Evolutionary conservation across 495 filamentous ascomycete species (phyloP), one percentile per base, ranked within the genome.

Genomic region (Trichoderma orchidacearum): DNA sequence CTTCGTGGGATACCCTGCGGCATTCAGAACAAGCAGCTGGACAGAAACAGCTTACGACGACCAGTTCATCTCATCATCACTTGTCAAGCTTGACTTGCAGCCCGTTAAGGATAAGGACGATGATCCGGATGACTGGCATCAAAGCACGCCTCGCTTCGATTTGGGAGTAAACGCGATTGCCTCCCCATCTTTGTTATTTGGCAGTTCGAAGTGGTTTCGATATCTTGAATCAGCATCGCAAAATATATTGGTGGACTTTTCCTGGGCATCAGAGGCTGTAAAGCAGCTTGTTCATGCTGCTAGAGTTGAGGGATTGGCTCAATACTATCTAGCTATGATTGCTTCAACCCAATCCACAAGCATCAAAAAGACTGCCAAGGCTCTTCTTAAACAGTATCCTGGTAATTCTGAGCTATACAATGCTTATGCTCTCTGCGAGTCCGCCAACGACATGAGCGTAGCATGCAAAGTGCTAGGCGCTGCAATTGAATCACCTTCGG

Each of bases 381-480:
- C 63, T 1, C 67, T 94, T 0, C 65, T 96, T 11, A 92, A 88
- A 62, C 74, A 75, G 53, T 76, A 82, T 58, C 72, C 81, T 1
- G 76, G 82, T 0, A 86, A 79, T 62, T 65, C 88, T 8, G 70
- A 75, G 30, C 70, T 96, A 4, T 96, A 92, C 68, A 86, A 90
- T 61, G 82, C 81, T 0, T 92, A 90, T 59, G 86, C 85, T 3
- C 70, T 90, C 25, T 78, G 89, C 35, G 85, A 95, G 65, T 80
- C 73, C 61, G 74, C 75, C 29, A 77, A 75, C 52, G 75, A 55
- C 15, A 18, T 8, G 12, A 28, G 31, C 3, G 41, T 34, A 21
- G 23, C 32, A 7, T 12, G 3, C 35, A 53, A 48, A 18, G 51
- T 54, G 17, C 31, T 51, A 18, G 13, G 32, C 7, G 35, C 57